Percentiles rank a stretch among this genome's conserved stretches.
Conservation (phyloP, 1,139 yeast species). For the Saccharomyces pastorianus region DNA sequence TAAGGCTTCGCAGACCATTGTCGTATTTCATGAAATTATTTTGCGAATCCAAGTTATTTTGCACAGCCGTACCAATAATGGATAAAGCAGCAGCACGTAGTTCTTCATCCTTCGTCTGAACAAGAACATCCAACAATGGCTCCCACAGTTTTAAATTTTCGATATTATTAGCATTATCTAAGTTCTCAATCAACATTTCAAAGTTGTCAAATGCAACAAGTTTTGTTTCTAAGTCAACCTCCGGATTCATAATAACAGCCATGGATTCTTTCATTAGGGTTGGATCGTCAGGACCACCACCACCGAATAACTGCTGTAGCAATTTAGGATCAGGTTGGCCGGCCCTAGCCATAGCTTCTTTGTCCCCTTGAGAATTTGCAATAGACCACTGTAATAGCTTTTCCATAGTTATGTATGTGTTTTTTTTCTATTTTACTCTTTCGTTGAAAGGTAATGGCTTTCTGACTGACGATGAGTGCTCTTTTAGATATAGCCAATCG, state of each 20-base stretch:
- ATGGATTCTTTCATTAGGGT: conserved; percentile 73
- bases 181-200: conserved; percentile 87
- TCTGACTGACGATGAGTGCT: neutral
- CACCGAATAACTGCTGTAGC: conserved; percentile 70
- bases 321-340: conserved; percentile 73
- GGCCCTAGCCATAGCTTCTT: conserved; percentile 50
- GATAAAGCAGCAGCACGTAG: conserved; percentile 59
- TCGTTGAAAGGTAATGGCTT: neutral
- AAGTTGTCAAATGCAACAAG: conserved; percentile 80
- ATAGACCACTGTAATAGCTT: conserved; percentile 87
- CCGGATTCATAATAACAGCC: conserved; percentile 52
- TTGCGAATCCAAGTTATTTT: conserved; percentile 75
- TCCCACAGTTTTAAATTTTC: conserved; percentile 80
- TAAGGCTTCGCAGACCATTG: conserved; percentile 41
- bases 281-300: conserved; percentile 70
- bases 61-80: conserved; percentile 84
- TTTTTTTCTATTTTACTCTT: neutral
- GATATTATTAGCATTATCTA: conserved; percentile 91
- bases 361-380: conserved; percentile 64
- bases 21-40: conserved; percentile 48
- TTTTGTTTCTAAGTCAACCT: conserved; percentile 53
- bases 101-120: conserved; percentile 35
- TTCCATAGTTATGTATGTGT: conserved; percentile 48
- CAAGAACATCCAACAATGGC: conserved; percentile 46
- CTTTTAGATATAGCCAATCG: neutral